Conservation (phyloP, 768 basidiomycete species). For the Pilatotrama ljubarskyi region DNA sequence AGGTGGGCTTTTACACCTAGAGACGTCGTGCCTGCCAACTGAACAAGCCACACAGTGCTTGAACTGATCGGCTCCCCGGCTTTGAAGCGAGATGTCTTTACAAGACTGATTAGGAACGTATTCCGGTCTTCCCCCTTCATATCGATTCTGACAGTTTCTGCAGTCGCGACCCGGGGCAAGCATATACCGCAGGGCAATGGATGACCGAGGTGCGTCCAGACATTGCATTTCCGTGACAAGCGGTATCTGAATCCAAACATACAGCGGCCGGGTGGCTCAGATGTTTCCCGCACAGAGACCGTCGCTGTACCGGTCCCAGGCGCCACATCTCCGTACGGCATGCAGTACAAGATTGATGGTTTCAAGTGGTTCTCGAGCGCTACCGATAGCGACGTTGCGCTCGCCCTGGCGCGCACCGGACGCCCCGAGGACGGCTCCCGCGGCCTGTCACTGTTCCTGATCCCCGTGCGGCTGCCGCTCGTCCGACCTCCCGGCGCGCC, state of each 20-base stretch:
- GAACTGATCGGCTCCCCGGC: conserved; percentile 62
- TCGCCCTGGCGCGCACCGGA: conserved; percentile 76
- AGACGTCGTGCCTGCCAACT: neutral
- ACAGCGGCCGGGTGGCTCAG: conserved; percentile 72
- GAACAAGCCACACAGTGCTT: conserved; percentile 42
- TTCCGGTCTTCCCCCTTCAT: neutral
- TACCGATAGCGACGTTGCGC: conserved; percentile 69
- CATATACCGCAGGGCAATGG: conserved; percentile 81
- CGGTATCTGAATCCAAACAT: neutral
- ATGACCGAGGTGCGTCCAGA: conserved; percentile 65
- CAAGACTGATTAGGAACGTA: conserved; percentile 60
- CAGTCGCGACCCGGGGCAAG: conserved; percentile 60
- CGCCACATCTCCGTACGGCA: conserved; percentile 41
- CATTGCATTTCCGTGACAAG: neutral
- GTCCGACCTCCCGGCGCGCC: conserved; percentile 43
- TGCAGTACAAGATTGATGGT: conserved; percentile 59
- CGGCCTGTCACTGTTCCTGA: conserved; percentile 71
- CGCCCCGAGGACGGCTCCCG: conserved; percentile 54
- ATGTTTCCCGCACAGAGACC: conserved; percentile 75
- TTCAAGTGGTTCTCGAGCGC: conserved; percentile 88
- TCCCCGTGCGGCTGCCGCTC: conserved; percentile 60
- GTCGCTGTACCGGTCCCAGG: conserved; percentile 44
- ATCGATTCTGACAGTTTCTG: neutral
- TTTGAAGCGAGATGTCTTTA: conserved; percentile 58
- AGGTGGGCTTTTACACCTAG: conserved; percentile 32